phyloP scores from a whole-genome alignment of 768 basidiomycete genomes.

The Thelephora aurantiotincta region DNA sequence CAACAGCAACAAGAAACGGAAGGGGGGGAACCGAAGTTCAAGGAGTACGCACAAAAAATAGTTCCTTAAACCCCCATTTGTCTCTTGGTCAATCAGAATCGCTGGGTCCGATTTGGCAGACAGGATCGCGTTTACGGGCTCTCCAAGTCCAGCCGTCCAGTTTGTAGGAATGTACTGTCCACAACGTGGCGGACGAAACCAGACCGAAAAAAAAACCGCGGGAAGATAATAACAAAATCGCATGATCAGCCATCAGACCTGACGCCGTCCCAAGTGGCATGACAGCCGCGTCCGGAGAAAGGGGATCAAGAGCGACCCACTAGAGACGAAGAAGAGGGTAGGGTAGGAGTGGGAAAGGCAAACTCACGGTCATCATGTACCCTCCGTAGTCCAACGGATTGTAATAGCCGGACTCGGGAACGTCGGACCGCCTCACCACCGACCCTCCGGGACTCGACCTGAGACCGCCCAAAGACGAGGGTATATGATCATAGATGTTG shows the following conservation, averaged over 20 bases:
- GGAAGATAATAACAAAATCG: not conserved
- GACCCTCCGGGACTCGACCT: too few species aligned
- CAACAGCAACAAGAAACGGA: not conserved
- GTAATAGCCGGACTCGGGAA: conserved; percentile 45
- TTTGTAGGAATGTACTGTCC: conserved; percentile 38
- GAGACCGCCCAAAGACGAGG: too few species aligned
- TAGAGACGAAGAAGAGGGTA: not conserved
- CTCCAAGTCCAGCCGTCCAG: conserved; percentile 61
- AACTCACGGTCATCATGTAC: conserved; percentile 55
- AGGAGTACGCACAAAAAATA: conserved; percentile 53
- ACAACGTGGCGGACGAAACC: conserved; percentile 1
- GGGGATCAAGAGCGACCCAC: not conserved
- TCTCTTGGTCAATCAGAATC: conserved; percentile 46
- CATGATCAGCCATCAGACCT: too few species aligned
- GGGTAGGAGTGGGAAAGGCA: not conserved
- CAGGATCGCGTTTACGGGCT: conserved; percentile 77
- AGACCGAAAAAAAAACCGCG: not conserved
- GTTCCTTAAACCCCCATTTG: conserved; percentile 65
- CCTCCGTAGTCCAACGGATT: conserved; percentile 45
- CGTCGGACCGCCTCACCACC: conserved; percentile 6
- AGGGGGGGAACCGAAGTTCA: not conserved
- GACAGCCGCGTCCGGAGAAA: not conserved
- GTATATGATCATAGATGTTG: too few species aligned
- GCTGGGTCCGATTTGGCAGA: conserved; percentile 58
- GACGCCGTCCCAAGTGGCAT: too few species aligned